Evolutionary conservation across 768 basidiomycete species (phyloP).

Genomic region (Suillus spraguei): DNA sequence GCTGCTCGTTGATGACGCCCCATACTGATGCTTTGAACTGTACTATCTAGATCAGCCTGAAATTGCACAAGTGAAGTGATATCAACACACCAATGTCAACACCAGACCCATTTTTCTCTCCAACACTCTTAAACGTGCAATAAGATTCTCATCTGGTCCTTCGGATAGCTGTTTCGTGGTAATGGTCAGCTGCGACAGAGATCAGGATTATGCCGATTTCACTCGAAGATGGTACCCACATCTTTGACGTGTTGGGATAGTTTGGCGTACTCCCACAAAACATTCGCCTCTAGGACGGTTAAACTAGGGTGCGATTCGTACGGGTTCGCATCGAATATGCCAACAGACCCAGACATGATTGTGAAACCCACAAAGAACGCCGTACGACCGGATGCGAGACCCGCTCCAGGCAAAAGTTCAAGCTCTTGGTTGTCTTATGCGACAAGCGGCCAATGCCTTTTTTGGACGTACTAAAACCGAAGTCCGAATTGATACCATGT

Average conservation of each 20-base stretch:
- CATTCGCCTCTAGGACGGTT: constrained; percentile 69
- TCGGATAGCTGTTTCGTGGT: constrained; percentile 73
- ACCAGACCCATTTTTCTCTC: constrained; percentile 97
- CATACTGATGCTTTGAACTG: constrained; percentile 97
- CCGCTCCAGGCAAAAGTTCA: not conserved
- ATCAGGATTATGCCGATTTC: constrained; percentile 3
- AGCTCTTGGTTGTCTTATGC: not conserved
- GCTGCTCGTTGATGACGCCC: constrained; percentile 88
- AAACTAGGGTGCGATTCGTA: constrained; percentile 73
- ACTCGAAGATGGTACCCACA: constrained; percentile 45
- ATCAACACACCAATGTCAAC: constrained; percentile 72
- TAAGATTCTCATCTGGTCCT: constrained; percentile 75
- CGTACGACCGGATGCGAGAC: not conserved
- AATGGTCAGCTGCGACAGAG: constrained; percentile 51
- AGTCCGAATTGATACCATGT: constrained; percentile 7
- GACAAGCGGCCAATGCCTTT: not conserved
- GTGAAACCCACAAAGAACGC: not conserved
- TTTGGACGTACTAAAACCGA: not conserved
- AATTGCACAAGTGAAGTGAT: not conserved
- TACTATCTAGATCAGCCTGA: not conserved
- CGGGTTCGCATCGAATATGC: constrained; percentile 64
- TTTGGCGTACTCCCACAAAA: constrained; percentile 93
- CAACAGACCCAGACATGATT: constrained; percentile 29
- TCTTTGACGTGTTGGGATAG: constrained; percentile 78
- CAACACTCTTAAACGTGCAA: constrained; percentile 74